Evolutionary conservation across 1,284 basidiomycete genomes (phyloP), one percentile per base, ranked within the genome.

Genomic region (Omphalotus olearius): DNA sequence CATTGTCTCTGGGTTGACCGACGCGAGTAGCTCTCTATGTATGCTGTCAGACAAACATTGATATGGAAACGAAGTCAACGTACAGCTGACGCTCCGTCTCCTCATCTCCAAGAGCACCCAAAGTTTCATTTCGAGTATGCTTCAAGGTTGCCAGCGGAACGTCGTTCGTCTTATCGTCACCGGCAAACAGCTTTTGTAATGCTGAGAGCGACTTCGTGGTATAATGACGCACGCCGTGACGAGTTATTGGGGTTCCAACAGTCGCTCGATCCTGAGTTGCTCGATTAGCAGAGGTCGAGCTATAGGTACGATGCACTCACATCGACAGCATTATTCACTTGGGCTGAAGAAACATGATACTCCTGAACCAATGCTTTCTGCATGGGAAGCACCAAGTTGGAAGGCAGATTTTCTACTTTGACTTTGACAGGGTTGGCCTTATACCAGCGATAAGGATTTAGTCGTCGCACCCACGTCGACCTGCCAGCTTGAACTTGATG

Each of bases 381-480:
- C 72, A 91, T 82, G 0, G 87, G 87, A 11, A 91, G 72, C 18
- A 90, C 80, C 23, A 91, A 73, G 56, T 82, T 85, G 3, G 84
- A 80, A 6, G 88, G 85, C 25, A 91, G 67, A 50, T 80, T 79
- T 52, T 85, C 82, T 5, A 89, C 83, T 47, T 79, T 82, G 52
- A 88, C 78, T 0, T 83, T 82, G 58, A 86, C 84, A n/a, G 88
- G 85, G 54, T 82, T 82, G 0, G 86, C 79, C 57, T 76, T 80
- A 51, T 93, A 70, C 78, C 87, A 89, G 16, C 87, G 79, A 67
- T 98, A 98, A 0, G 95, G 96, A 64, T 98, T 98, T 35, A 95
- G 67, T 45, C 74, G 76, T 49, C 85, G 80, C 39, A 93, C 66
- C 92, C 92, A 96, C 17, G 75, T 73, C 17, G 78, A 72, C 28